phyloP scores from a whole-genome alignment of 2,329 filamentous ascomycete genomes.

The Neopestalotiopsis rosae region DNA sequence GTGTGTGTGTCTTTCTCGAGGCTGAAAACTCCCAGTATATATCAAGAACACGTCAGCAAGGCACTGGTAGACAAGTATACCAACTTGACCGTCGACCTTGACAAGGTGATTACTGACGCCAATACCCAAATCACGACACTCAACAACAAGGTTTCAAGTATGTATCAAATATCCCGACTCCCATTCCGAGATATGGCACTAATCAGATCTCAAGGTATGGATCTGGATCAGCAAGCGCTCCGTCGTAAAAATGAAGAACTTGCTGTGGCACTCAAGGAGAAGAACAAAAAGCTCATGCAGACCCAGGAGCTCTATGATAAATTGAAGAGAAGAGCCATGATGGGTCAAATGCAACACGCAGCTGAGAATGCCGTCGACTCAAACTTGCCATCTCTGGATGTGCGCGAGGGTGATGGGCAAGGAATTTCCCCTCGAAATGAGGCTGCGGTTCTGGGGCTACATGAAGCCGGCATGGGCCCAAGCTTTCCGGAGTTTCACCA shows the following conservation, averaged over 20 bases:
- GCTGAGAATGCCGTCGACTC: slow-evolving; percentile 56
- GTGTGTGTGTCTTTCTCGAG: background rate
- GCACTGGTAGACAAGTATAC: slow-evolving; percentile 75
- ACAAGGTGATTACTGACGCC: slow-evolving; percentile 76
- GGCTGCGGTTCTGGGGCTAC: background rate
- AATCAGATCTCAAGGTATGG: slow-evolving; percentile 48
- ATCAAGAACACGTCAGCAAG: slow-evolving; percentile 77
- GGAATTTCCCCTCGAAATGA: background rate
- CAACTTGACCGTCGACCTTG: slow-evolving; percentile 67
- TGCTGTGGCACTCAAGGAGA: slow-evolving; percentile 69
- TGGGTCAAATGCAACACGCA: slow-evolving; percentile 60
- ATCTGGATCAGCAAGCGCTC: slow-evolving; percentile 66
- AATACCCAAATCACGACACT: slow-evolving; percentile 73
- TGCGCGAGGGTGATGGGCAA: slow-evolving; percentile 19
- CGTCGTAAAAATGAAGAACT: slow-evolving; percentile 77
- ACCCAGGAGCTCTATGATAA: slow-evolving; percentile 70
- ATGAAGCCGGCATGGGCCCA: background rate
- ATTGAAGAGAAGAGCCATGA: slow-evolving; percentile 59
- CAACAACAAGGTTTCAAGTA: slow-evolving; percentile 68
- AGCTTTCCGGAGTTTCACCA: background rate
- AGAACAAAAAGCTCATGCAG: slow-evolving; percentile 71
- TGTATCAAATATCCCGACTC: slow-evolving; percentile 25
- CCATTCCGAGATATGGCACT: background rate
- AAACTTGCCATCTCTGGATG: slow-evolving; percentile 38
- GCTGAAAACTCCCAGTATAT: slow-evolving; percentile 56